Evolutionary conservation across 75 land plant genomes (phyloP), one percentile per base, ranked within the genome.

Genomic region (Pinus albicaulis): DNA sequence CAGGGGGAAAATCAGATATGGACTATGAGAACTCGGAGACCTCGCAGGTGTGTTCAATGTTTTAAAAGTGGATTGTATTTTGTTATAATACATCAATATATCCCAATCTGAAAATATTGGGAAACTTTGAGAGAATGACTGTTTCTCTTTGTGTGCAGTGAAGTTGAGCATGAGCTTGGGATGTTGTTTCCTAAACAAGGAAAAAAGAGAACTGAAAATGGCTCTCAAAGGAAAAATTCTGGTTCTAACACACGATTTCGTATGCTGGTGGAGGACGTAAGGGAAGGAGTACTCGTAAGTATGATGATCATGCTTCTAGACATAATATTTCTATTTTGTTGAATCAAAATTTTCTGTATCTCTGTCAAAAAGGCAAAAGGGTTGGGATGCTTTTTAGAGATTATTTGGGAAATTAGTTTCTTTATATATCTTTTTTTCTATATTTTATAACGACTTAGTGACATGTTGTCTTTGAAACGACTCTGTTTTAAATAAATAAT

Each of bases 281-380:
- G 88, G 56, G 95, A 92, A 65, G 95, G 94, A 74, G 84, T 92
- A 14, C 94, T 92, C 73, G 92, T 92, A 82, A 86, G 92, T 90
- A 20, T 55, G 7, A 68, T 41, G 1, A 38, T 68, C 41, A 68
- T 20, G 19, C 34, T 41, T 68, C 22, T 7, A 68, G 71, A n/a
- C 3, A 23, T 20, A 38, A 41, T 36, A 48, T 68, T 68, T 68
- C 23, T 41, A 22, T 20, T 68, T 68, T 14, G 20, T 68, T 68
- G 52, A 68, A 34, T 68, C 8, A 7, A 41, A 8, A 16, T 68
- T 68, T 38, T 2, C 22, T 68, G 52, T 64, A 64, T 28, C 20
- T 38, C n/a, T 41, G 71, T 23, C 19, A 68, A 41, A 44, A 0
- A 36, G 34, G 34, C 36, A 34, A 64, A 64, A 15, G 52, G 53